phyloP scores from a whole-genome alignment of 129 eudicot species.

The Calendula officinalis region DNA sequence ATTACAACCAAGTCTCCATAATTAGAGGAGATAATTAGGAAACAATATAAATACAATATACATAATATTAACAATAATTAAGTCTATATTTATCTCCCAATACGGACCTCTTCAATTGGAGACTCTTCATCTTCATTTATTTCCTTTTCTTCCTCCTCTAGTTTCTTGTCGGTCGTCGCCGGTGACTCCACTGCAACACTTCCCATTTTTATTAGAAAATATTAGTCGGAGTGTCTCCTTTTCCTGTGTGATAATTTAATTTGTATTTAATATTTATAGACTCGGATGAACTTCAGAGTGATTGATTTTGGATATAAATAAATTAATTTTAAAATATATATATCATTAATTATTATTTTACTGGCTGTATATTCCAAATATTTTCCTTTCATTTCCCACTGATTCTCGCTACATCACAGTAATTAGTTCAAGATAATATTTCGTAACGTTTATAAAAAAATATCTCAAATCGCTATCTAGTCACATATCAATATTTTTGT shows the following conservation, averaged over 20 bases:
- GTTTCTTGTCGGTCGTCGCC: background rate
- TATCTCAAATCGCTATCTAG: no score
- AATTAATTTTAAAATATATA: background rate
- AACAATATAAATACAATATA: no score
- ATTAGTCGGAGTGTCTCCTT: background rate
- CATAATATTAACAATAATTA: no score
- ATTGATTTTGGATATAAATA: background rate
- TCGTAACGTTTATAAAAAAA: background rate
- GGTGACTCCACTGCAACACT: slow-evolving; percentile 32
- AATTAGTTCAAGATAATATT: background rate
- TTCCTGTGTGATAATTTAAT: background rate
- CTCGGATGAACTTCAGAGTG: background rate
- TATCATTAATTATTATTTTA: background rate
- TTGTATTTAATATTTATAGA: slow-evolving; percentile 7
- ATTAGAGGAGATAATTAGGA: no score
- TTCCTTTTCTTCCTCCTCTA: background rate
- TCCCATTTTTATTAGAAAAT: slow-evolving; percentile 15
- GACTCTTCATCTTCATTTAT: slow-evolving; percentile 51
- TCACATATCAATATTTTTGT: no score
- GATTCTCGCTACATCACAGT: background rate
- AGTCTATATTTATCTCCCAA: no score
- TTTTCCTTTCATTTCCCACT: slow-evolving; percentile 12
- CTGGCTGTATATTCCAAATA: background rate
- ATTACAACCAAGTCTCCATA: no score
- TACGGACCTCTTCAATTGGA: slow-evolving; percentile 77